phyloP scores from a whole-genome alignment of 1,284 basidiomycete species.

The Leccinum proximum region DNA sequence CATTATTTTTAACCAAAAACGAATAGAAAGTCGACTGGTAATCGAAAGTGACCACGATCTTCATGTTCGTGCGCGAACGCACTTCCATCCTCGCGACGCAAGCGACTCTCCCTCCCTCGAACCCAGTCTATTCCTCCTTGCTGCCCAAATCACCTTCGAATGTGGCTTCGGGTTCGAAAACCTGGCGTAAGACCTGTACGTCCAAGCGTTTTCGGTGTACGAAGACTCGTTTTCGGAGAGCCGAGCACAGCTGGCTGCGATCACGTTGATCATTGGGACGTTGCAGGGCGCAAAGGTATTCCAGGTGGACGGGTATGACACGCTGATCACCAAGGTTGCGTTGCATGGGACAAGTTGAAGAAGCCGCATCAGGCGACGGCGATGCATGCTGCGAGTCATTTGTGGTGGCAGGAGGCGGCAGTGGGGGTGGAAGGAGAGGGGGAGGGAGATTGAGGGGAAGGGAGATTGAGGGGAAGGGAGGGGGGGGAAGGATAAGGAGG shows the following conservation, averaged over 20 bases:
- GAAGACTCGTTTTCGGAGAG: constrained; percentile 95
- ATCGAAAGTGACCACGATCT: constrained; percentile 70
- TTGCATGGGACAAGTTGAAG: no score
- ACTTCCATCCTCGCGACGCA: constrained; percentile 89
- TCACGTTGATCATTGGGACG: constrained; percentile 88
- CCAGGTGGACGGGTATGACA: no score
- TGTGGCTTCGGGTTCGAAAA: constrained; percentile 62
- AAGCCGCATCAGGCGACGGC: no score
- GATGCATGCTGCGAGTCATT: no score
- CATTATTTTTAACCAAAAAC: not conserved
- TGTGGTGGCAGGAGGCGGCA: no score
- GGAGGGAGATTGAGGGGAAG: no score
- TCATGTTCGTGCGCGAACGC: constrained; percentile 91
- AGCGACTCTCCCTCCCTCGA: constrained; percentile 88
- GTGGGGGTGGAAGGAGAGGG: no score
- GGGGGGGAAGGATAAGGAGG: no score
- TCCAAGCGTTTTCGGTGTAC: constrained; percentile 94
- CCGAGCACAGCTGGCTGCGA: constrained; percentile 89
- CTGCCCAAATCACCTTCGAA: constrained; percentile 40
- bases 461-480: no score
- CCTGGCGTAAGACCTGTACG: constrained; percentile 93
- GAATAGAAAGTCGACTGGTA: constrained; percentile 55
- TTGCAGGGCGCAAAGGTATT: no score
- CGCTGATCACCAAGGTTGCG: no score
- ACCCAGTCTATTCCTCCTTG: constrained; percentile 89